These are phyloP conservation scores for Pseudogymnoascus sp. DNA, from an alignment of 2,329 filamentous ascomycete species.

Conservation along the genomic window DNA sequence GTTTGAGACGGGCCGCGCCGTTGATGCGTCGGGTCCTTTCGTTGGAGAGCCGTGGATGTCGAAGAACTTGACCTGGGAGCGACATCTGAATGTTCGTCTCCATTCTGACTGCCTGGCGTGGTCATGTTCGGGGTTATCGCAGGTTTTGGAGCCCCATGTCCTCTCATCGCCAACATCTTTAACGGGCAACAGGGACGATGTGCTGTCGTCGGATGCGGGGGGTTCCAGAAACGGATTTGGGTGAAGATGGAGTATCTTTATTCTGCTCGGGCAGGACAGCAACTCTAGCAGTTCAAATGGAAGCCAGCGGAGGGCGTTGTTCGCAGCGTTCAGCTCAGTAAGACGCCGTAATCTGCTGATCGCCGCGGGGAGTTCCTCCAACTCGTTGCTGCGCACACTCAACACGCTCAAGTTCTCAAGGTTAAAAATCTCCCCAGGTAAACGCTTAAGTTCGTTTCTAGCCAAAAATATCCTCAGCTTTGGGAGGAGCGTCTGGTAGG, in stretches of 20 bases:
- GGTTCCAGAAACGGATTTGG: constrained; percentile 56
- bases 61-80: constrained; percentile 26
- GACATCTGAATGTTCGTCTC: constrained; percentile 23
- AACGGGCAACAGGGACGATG: background rate
- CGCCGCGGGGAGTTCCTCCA: constrained; percentile 52
- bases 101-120: constrained; percentile 17
- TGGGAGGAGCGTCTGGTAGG: constrained; percentile 50
- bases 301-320: constrained; percentile 53
- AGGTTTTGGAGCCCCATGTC: background rate
- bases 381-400: constrained; percentile 56
- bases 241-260: constrained; percentile 47
- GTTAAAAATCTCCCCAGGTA: constrained; percentile 55
- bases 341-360: constrained; percentile 53
- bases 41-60: constrained; percentile 21
- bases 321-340: constrained; percentile 55
- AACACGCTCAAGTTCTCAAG: constrained; percentile 56
- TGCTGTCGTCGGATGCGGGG: background rate
- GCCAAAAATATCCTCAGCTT: constrained; percentile 54
- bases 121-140: background rate
- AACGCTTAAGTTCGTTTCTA: constrained; percentile 46
- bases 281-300: constrained; percentile 57
- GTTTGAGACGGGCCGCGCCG: constrained; percentile 18
- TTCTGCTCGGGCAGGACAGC: constrained; percentile 36
- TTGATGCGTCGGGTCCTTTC: constrained; percentile 23
- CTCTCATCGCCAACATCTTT: background rate